Evolutionary conservation across 2,329 filamentous ascomycete species (phyloP), one percentile per base, ranked within the genome.

Genomic region (Cladosporium sp.): DNA sequence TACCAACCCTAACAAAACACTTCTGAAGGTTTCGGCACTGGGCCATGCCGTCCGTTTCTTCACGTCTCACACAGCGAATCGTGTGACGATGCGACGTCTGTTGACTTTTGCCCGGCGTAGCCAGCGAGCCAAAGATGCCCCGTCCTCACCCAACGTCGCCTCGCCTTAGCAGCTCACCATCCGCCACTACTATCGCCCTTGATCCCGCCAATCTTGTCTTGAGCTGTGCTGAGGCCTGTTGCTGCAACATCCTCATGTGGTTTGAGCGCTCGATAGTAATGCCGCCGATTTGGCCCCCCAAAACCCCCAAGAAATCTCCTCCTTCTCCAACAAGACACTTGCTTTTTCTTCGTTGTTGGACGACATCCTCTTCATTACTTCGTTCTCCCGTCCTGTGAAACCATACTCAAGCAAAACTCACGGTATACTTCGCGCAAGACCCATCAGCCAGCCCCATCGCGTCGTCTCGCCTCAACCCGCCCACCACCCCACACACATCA

Each of bases 121-220:
- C 43, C 43, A 47, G 38, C 43, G 9, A 29, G 13, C 7, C 13
- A 11, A n/a, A 35, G 12, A 5, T 12, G 35, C 42, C 13, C 13
- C 18, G 18, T 35, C 22, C 22, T 9, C 15, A 47, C 35, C 43
- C 29, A 38, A 38, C 20, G 25, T 47, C 36, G 15, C 36, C n/a
- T 38, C 36, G 13, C 36, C 16, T 22, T 40, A 48, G 45, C 27
- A 48, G 22, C 45, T 48, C 45, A 48, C 25, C 39, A 48, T 43
- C 20, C 40, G 30, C 40, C 40, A 32, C 40, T 29, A 43, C 32
- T 27, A 19, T 38, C n/a, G 15, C 40, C 35, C 16, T 38, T 35
- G 32, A 5, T 6, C 35, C 4, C 35, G 16, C 35, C 35, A 38
- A 38, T 38, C n/a, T 5, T n/a, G n/a, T 6, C 13, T 9, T 38